These are phyloP conservation scores for Daldinia caldariorum DNA, from an alignment of 495 filamentous ascomycete species.

Conservation along the genomic window DNA sequence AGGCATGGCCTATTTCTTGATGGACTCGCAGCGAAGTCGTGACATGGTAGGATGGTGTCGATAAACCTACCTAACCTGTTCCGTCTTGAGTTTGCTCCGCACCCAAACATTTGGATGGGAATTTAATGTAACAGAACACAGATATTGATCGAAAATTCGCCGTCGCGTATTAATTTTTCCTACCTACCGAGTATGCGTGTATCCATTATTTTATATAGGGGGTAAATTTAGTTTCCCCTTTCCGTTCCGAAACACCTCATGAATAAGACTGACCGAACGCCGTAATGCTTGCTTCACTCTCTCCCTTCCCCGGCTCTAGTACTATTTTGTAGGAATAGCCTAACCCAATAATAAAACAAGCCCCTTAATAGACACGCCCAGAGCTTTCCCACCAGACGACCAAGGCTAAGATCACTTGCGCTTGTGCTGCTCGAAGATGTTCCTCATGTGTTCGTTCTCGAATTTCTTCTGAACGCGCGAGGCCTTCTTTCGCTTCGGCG, in stretches of 20 bases:
- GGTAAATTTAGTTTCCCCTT: neutral
- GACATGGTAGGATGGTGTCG: too few relatives aligned
- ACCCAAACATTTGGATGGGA: too few relatives aligned
- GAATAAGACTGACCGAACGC: constrained; percentile 27
- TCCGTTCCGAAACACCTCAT: constrained; percentile 27
- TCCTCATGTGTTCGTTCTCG: constrained; percentile 92
- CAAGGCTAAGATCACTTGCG: constrained; percentile 36
- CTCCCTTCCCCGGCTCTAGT: neutral
- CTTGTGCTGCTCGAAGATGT: constrained; percentile 83
- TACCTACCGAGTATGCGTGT: constrained; percentile 2
- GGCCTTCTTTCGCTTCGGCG: constrained; percentile 75
- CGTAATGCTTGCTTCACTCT: constrained; percentile 18
- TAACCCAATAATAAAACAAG: neutral
- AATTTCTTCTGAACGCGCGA: constrained; percentile 75
- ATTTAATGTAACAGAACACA: too few relatives aligned
- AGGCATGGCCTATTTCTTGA: too few relatives aligned
- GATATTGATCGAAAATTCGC: too few relatives aligned
- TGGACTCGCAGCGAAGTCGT: too few relatives aligned
- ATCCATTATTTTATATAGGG: constrained; percentile 8
- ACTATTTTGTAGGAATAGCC: neutral
- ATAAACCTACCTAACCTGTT: too few relatives aligned
- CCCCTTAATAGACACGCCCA: neutral
- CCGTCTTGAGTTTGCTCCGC: too few relatives aligned
- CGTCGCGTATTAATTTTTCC: constrained; percentile 1
- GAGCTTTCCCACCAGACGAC: neutral